Base-by-base conservation (phyloP, 1,139 yeast genomes). In the Diutina sp. region DNA sequence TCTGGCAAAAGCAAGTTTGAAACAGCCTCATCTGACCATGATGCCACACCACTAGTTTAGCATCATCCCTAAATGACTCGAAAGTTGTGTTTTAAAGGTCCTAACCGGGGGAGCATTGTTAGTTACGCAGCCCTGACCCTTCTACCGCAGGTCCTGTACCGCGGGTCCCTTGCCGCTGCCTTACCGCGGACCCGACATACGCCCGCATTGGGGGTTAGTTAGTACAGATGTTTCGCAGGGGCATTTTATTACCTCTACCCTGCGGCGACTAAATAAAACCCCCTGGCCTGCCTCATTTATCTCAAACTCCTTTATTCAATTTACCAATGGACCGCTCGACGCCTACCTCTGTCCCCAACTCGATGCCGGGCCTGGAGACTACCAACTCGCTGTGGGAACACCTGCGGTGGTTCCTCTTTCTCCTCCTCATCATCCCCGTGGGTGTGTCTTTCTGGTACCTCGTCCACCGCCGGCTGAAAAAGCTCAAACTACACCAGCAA, bases 211-310 rank as follows among this genome's bases (percentile, higher is more conserved):
- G 51, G 25, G 51, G 35, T 47, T 47, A 29, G 38, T 14, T 47
- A n/a, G 51, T 29, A 30, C 51, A 47, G 51, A n/a, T 25, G 51
- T 47, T 47, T 47, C 51, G 51, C 51, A 47, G 51, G 51, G 35
- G 51, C 30, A 47, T 47, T 30, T 47, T 30, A 16, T 47, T 35
- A 11, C n/a, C 8, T 12, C 1, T 6, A 11, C n/a, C n/a, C n/a
- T 12, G 6, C 41, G 41, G 5, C 41, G 14, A 11, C 41, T 12
- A 35, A 35, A 35, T 35, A 35, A 35, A 35, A 35, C 41, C 41
- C 41, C 9, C 35, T 3, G 35, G 35, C 12, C 11, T 32, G 11
- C 35, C 35, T 32, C 32, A 30, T 30, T 30, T 8, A 5, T 30
- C 32, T 30, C 32, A 6, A 5, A 30, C 8, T 14, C 38, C 38